Evolutionary conservation across 2,329 filamentous ascomycete species (phyloP), one percentile per base, ranked within the genome.

Genomic region (Fulvia fulva): DNA sequence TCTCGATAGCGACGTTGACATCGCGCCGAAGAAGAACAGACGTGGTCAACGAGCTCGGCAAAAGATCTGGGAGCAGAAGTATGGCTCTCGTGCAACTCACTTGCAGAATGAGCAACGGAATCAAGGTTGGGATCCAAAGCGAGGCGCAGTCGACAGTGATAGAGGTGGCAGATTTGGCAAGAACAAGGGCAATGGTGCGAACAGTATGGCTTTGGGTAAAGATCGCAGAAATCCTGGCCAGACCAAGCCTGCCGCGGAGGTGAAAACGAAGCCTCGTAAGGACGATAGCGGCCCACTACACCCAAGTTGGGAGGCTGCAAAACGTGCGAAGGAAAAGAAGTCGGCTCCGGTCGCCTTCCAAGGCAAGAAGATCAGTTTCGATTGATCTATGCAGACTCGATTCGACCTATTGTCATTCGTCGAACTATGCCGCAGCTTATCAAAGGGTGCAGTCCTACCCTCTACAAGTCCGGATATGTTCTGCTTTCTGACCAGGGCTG

Each of bases 41-140:
- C 81, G 85, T 49, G 90, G 90, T 3, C 90, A 95, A 74, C 82
- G 86, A 45, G 88, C 87, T n/a, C 83, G 90, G 8, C 88, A 89
- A 70, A 83, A 86, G 23, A 88, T 94, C 58, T 89, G 86, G 78
- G 89, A 93, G 76, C 87, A 90, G 76, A 93, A 92, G 70, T 93
- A 81, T 71, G 89, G 89, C 51, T 78, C 81, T 14, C 80, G 82
- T 61, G 90, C 90, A 1, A 88, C 86, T 65, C 89, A 91, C 68
- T 51, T 86, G 2, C 72, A 86, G 45, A 78, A 79, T 11, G 68
- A 76, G 59, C 64, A 70, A 51, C 68, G 63, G n/a, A 79, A 83
- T 64, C 72, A 74, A 34, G 83, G 82, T 1, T 87, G 84, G 83
- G 84, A 87, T 73, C 65, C 77, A 5, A 80, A 82, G 58, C 74